phyloP scores from a whole-genome alignment of 257 asterid species.

The Nicotiana tomentosiformis region DNA sequence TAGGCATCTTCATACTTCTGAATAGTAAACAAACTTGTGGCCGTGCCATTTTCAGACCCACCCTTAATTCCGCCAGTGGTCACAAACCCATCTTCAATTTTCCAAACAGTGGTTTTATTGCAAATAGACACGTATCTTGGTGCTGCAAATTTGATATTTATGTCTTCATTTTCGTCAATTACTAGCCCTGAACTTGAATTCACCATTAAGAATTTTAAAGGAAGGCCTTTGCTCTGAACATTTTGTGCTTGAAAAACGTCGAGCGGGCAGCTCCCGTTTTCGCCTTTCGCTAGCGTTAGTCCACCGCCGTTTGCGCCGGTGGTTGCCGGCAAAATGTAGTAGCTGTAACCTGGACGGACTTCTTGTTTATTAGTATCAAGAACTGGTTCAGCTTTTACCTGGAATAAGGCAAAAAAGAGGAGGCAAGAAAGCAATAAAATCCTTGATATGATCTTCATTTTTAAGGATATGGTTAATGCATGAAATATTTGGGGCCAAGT shows the following conservation, averaged over 20 bases:
- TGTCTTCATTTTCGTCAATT: background rate
- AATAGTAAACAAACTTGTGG: background rate
- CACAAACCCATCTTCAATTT: background rate
- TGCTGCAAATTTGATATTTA: constrained; percentile 1
- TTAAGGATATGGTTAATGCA: background rate
- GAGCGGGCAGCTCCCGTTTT: constrained; percentile 8
- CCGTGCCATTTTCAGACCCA: background rate
- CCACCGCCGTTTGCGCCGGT: background rate
- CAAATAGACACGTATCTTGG: background rate
- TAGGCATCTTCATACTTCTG: constrained; percentile 8
- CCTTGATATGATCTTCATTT: background rate
- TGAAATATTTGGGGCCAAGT: background rate
- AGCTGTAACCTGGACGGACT: background rate
- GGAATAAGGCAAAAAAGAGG: background rate
- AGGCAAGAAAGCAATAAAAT: background rate
- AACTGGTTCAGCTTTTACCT: background rate
- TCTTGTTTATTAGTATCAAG: background rate
- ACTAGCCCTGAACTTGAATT: background rate
- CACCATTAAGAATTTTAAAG: background rate
- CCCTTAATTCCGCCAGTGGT: constrained; percentile 12
- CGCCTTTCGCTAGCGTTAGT: background rate
- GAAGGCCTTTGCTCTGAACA: background rate
- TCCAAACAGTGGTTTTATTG: constrained; percentile 4
- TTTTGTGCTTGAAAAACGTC: background rate
- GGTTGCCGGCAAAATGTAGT: background rate